Evolutionary conservation across 441 rosid species (phyloP), one percentile per base, ranked within the genome.

Genomic region (Syzygium syzygioides): DNA sequence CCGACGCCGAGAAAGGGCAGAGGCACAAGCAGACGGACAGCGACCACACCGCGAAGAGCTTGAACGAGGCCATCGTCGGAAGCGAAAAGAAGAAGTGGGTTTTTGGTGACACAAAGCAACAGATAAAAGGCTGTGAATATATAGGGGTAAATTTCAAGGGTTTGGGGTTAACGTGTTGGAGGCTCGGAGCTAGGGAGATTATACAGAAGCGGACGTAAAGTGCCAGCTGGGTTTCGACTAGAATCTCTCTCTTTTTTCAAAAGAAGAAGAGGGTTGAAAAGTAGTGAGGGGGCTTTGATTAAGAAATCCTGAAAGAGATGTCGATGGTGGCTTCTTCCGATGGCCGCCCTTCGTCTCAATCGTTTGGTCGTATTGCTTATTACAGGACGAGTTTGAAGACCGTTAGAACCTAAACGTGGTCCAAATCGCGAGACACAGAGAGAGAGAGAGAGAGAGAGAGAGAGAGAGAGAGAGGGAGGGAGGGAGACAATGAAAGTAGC

Each of bases 301-400:
- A 45, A 41, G 34, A 45, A 9, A 41, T n/a, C 85, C 85, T 87
- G 90, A 91, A 76, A 86, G 91, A 90, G 62, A 60, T 28, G 41
- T 68, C 13, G 59, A 11, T 30, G 83, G 50, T 50, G 34, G 59
- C 13, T 28, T 48, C 48, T 56, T 45, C 30, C 18, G 18, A 85
- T 88, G 92, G 93, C 92, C 92, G 91, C 93, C 93, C 93, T 88
- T 88, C 71, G 79, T 88, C 87, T 83, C 85, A 37, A 59, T 91
- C 59, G 14, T 55, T 76, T 25, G 52, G 52, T 20, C 26, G 76
- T 53, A 89, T 53, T 79, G 86, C 68, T 89, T 87, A 45, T 50
- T 60, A 19, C 45, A 23, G 48, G 41, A 87, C 23, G 84, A 48
- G 34, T 25, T 13, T 14, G 18, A 20, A 53, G 7, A 19, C 34